Conservation (phyloP, 495 filamentous ascomycete species). For the Monascus purpureus region DNA sequence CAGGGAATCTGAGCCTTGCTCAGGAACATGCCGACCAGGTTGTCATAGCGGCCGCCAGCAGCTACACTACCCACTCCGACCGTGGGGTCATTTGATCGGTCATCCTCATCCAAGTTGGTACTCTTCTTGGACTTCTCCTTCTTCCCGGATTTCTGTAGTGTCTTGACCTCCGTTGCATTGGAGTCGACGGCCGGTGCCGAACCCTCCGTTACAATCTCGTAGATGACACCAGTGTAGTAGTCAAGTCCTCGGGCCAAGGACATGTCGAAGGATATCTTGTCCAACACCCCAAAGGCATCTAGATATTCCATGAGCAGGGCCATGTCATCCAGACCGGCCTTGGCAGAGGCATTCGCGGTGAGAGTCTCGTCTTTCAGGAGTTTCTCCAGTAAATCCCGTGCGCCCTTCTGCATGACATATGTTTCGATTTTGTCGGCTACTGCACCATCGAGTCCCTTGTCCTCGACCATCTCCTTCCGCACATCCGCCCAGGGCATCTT, state of each 20-base stretch:
- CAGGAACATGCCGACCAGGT: conserved; percentile 84
- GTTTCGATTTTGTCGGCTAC: conserved; percentile 77
- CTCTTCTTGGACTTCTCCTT: conserved; percentile 37
- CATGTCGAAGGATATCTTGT: conserved; percentile 68
- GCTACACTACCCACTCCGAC: conserved; percentile 78
- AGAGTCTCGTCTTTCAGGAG: conserved; percentile 50
- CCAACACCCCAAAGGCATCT: conserved; percentile 54
- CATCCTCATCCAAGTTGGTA: conserved; percentile 48
- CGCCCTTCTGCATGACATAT: conserved; percentile 58
- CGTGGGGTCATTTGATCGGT: conserved; percentile 68
- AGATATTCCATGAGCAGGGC: conserved; percentile 68
- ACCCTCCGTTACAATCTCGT: conserved; percentile 77
- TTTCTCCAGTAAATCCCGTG: conserved; percentile 51
- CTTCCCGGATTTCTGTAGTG: conserved; percentile 40
- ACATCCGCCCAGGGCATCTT: conserved; percentile 88
- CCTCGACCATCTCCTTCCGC: conserved; percentile 79
- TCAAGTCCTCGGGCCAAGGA: conserved; percentile 75
- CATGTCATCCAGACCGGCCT: conserved; percentile 72
- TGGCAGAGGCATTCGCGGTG: conserved; percentile 52
- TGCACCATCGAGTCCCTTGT: conserved; percentile 64
- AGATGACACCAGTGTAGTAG: conserved; percentile 93
- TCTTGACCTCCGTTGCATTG: conserved; percentile 30
- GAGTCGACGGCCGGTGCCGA: conserved; percentile 46
- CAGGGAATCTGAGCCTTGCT: conserved; percentile 78
- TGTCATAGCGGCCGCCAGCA: conserved; percentile 85